Conservation (phyloP, 805 yeast species). For the Teunomyces lycoperdinae region DNA sequence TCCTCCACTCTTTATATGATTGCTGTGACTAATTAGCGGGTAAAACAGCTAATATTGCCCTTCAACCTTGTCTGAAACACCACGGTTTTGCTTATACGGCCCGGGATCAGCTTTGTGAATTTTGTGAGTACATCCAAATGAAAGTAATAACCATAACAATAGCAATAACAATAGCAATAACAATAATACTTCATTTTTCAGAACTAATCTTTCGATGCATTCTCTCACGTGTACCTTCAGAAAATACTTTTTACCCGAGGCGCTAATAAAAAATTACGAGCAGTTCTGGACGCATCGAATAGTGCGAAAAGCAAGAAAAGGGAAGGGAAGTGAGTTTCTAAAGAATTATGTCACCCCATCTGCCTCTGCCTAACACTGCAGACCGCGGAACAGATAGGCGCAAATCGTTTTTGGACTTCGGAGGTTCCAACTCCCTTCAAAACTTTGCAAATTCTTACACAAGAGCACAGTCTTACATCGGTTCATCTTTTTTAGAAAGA, state of each 20-base stretch:
- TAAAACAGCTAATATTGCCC: no score
- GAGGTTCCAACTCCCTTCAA: constrained; percentile 35
- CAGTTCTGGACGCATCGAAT: not conserved
- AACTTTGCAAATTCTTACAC: constrained; percentile 41
- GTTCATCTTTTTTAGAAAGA: constrained; percentile 8
- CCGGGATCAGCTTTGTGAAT: no score
- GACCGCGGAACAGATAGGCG: constrained; percentile 13
- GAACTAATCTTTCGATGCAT: not conserved
- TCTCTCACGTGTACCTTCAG: not conserved
- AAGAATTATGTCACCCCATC: not conserved
- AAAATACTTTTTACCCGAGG: not conserved
- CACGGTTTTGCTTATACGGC: no score
- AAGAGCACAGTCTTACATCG: constrained; percentile 31
- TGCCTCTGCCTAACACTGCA: not conserved
- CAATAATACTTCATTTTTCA: not conserved
- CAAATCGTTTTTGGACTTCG: constrained; percentile 29
- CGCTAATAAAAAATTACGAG: not conserved
- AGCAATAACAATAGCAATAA: no score
- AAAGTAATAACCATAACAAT: no score
- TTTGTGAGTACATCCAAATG: no score
- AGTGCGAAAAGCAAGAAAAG: not conserved
- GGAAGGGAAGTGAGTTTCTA: not conserved
- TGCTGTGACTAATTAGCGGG: no score
- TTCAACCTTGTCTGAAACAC: no score
- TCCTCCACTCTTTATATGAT: no score